Evolutionary conservation across 129 eudicot genomes (phyloP), one percentile per base, ranked within the genome.

Genomic region (Helianthus tuberosus): DNA sequence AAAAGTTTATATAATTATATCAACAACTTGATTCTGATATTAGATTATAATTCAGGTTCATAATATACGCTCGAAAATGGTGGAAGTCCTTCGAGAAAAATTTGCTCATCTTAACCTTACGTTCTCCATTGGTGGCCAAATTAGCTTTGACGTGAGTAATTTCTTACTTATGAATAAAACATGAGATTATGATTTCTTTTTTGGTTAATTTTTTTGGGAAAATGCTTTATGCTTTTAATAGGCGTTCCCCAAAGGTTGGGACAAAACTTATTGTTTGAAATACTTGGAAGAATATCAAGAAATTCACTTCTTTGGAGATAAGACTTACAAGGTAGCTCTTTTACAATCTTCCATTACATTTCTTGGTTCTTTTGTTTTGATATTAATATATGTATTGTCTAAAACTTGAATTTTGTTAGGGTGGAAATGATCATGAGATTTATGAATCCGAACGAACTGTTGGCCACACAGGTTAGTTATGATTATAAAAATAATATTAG

Each of bases 191-290:
- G 3, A 51, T 4, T 17, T 71, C 7, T 25, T 7, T 11, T 47
- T 35, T 23, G 11, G 11, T n/a, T 13, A 66, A 68, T 47, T 76
- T 5, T 38, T 32, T 57, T 38, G 1, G 32, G 5, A 38, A 54
- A 69, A 72, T 72, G 63, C 11, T 72, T 17, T 17, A 72, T 72
- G 63, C 11, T 72, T 17, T 17, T 49, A 35, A 73, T 76, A 94
- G 99, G 99, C 90, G n/a, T 94, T 94, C 77, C 99, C 97, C 35
- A 88, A 80, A 77, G 99, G 99, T 36, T 94, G 99, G 99, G 99
- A 94, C 74, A 94, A 94, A 77, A 94, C 99, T 13, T 94, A 90
- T 74, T 90, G 99, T 85, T 88, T 94, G 88, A 82, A 73, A 70
- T 94, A 94, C 85, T 84, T 94, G 72, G 90, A 91, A 20, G 96